phyloP scores from a whole-genome alignment of 2,329 filamentous ascomycete genomes.

The Pseudomassariella vexata region DNA sequence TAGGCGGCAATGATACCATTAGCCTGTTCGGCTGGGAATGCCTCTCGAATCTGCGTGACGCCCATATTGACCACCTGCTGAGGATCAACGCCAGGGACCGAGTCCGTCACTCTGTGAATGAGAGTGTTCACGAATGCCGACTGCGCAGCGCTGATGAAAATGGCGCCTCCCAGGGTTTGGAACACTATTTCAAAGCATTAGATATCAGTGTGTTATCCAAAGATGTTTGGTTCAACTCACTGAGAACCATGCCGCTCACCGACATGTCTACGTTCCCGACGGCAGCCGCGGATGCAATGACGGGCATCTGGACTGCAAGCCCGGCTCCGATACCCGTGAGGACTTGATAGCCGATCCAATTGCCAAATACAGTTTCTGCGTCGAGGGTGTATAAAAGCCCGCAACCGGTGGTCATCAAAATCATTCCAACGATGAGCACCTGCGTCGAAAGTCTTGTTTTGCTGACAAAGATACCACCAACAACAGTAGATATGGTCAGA shows the following conservation, averaged over 20 bases:
- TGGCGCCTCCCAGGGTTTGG: conserved; percentile 35
- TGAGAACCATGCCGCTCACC: too few species aligned
- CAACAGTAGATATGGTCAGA: conserved; percentile 31
- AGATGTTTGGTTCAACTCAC: too few species aligned
- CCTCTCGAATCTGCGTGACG: conserved; percentile 43
- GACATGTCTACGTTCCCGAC: too few species aligned
- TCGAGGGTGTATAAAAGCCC: conserved; percentile 35
- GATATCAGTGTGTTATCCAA: too few species aligned
- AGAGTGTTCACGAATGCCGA: background rate
- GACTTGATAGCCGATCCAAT: conserved; percentile 36
- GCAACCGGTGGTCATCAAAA: conserved; percentile 30
- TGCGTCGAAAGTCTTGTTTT: conserved; percentile 38
- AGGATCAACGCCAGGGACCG: background rate
- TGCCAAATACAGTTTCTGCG: conserved; percentile 20
- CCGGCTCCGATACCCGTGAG: conserved; percentile 38
- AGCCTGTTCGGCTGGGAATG: conserved; percentile 40
- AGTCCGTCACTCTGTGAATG: background rate
- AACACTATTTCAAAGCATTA: too few species aligned
- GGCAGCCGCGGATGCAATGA: too few species aligned
- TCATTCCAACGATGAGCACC: conserved; percentile 31
- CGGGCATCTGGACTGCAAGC: conserved; percentile 33
- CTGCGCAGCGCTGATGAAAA: conserved; percentile 28
- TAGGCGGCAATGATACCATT: conserved; percentile 50
- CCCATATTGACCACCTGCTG: conserved; percentile 28
- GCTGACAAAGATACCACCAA: conserved; percentile 28